Conservation (phyloP, 805 yeast genomes). For the Candida silvicultrix region DNA sequence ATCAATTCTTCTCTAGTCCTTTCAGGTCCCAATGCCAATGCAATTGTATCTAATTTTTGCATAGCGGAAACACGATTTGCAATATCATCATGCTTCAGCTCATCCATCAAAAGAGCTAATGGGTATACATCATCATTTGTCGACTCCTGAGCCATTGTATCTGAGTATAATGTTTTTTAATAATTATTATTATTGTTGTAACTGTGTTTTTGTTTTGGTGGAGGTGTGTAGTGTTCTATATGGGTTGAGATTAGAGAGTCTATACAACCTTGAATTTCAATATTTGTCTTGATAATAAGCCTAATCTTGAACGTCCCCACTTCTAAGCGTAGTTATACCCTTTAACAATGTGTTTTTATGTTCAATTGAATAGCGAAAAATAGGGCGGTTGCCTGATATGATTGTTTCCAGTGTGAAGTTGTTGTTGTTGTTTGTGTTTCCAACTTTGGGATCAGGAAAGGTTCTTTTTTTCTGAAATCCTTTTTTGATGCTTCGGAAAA, state of each 20-base stretch:
- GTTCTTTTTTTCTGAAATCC: neutral
- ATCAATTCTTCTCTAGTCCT: conserved; percentile 84
- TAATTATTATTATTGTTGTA: too few relatives aligned
- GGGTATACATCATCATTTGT: conserved; percentile 62
- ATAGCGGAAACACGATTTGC: conserved; percentile 90
- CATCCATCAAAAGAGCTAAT: conserved; percentile 93
- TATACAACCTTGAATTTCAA: too few relatives aligned
- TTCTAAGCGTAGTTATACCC: too few relatives aligned
- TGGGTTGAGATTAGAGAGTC: too few relatives aligned
- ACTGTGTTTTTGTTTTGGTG: too few relatives aligned
- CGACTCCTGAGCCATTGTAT: conserved; percentile 5
- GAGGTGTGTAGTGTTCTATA: too few relatives aligned
- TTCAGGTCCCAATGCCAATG: conserved; percentile 90
- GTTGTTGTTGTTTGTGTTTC: neutral
- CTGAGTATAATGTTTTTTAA: neutral
- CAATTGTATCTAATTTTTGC: conserved; percentile 90
- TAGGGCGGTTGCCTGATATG: too few relatives aligned
- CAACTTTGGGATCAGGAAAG: neutral
- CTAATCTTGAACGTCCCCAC: too few relatives aligned
- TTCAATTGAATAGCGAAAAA: too few relatives aligned
- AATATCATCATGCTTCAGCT: conserved; percentile 93
- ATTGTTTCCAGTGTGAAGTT: too few relatives aligned
- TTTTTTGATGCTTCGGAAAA: neutral
- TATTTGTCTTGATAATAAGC: too few relatives aligned
- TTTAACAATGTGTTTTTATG: too few relatives aligned